phyloP scores from a whole-genome alignment of 2,329 filamentous ascomycete genomes.

The Trichophyton verrucosum region DNA sequence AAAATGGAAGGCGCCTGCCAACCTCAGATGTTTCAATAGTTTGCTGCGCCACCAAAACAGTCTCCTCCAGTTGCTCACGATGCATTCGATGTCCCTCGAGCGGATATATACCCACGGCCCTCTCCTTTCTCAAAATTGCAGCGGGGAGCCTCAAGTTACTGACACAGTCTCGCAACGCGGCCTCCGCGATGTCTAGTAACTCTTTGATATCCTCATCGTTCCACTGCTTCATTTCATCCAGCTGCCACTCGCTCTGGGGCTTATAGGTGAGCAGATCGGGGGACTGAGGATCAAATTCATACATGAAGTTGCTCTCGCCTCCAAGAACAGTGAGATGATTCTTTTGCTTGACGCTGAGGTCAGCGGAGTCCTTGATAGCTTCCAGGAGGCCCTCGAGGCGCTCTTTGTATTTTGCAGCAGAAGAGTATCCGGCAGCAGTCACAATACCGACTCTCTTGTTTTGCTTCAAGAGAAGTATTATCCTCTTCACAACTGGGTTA shows the following conservation, averaged over 20 bases:
- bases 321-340: slow-evolving; percentile 82
- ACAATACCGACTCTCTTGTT: slow-evolving; percentile 87
- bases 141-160: slow-evolving; percentile 68
- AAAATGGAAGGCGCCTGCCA: slow-evolving; percentile 66
- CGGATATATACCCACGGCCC: slow-evolving; percentile 68
- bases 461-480: slow-evolving; percentile 58
- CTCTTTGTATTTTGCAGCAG: slow-evolving; percentile 72
- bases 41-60: slow-evolving; percentile 85
- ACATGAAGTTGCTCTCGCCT: slow-evolving; percentile 91
- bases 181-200: slow-evolving; percentile 82
- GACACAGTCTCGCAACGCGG: slow-evolving; percentile 69
- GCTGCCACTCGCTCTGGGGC: slow-evolving; percentile 44
- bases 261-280: slow-evolving; percentile 57
- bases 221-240: slow-evolving; percentile 44
- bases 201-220: slow-evolving; percentile 56
- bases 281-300: slow-evolving; percentile 56
- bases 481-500: slow-evolving; percentile 62
- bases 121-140: slow-evolving; percentile 71
- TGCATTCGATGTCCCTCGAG: slow-evolving; percentile 55
- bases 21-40: slow-evolving; percentile 70
- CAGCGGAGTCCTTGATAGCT: slow-evolving; percentile 52
- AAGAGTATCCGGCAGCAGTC: slow-evolving; percentile 88
- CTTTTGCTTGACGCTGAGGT: slow-evolving; percentile 54
- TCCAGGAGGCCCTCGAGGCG: slow-evolving; percentile 79
- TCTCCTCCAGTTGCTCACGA: slow-evolving; percentile 87